phyloP scores from a whole-genome alignment of 164 flowering plant species.

The Chloranthus sessilifolius region DNA sequence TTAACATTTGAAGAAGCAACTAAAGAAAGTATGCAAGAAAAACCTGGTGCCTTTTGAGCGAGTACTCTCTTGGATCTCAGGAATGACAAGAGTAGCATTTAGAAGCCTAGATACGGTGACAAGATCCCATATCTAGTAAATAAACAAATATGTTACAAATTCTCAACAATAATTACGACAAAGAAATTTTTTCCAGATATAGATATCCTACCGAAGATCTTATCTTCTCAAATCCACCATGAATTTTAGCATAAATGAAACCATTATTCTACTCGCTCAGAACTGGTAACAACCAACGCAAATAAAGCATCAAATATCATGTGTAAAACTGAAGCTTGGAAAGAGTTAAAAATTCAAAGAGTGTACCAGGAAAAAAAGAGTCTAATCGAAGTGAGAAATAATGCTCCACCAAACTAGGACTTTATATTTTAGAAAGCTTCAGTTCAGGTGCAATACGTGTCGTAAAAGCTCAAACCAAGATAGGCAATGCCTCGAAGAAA shows the following conservation, averaged over 20 bases:
- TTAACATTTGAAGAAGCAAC: not conserved
- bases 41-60: constrained; percentile 93
- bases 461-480: no score
- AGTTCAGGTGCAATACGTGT: no score
- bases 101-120: constrained; percentile 90
- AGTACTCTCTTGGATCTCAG: constrained; percentile 84
- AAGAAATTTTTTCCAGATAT: constrained; percentile 6
- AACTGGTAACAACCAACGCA: constrained; percentile 37
- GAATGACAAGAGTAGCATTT: constrained; percentile 95
- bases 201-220: constrained; percentile 62
- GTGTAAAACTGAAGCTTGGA: constrained; percentile 1
- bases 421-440: no score
- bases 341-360: no score
- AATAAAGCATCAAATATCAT: not conserved
- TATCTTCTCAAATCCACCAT: constrained; percentile 90
- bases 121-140: constrained; percentile 90
- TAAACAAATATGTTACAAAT: constrained; percentile 38
- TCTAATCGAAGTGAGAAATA: no score
- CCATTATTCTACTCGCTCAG: constrained; percentile 62
- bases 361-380: no score
- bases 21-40: constrained; percentile 2
- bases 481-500: no score
- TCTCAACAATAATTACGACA: constrained; percentile 11
- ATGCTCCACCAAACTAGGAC: no score
- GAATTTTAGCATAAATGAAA: constrained; percentile 89